Evolutionary conservation across 768 basidiomycete genomes (phyloP).

Genomic region (Lactifluus hygrophoroides): DNA sequence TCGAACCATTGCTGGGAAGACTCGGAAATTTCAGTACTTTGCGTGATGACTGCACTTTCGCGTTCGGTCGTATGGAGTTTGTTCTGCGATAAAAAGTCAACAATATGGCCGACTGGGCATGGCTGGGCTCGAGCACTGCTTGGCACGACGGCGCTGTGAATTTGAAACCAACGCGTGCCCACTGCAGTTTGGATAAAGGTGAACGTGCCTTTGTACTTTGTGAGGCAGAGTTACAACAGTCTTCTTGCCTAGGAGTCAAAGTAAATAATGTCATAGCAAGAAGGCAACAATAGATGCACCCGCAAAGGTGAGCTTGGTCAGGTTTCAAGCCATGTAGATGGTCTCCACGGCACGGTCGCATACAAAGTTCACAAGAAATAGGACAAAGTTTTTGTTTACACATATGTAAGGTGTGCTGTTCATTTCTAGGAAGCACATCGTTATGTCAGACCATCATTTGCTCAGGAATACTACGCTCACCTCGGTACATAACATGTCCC

Average conservation of each 20-base stretch:
- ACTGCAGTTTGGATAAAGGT: no score
- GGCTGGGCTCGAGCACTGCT: no score
- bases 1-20: slow-evolving; percentile 28
- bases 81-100: no score
- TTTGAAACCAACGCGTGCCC: no score
- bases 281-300: background rate
- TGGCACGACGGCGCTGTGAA: no score
- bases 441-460: background rate
- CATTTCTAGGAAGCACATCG: background rate
- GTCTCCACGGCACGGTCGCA: background rate
- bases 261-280: background rate
- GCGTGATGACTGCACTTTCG: no score
- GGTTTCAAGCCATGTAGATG: background rate
- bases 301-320: background rate
- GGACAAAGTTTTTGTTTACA: background rate
- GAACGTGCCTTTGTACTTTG: no score
- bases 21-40: no score
- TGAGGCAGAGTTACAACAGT: background rate
- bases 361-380: background rate
- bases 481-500: background rate
- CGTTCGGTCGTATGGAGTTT: no score
- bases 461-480: background rate
- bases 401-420: background rate
- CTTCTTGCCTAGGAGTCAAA: background rate
- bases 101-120: no score